Evolutionary conservation across 306 rosid species (phyloP).

Genomic region (Fragaria nilgerrensis): DNA sequence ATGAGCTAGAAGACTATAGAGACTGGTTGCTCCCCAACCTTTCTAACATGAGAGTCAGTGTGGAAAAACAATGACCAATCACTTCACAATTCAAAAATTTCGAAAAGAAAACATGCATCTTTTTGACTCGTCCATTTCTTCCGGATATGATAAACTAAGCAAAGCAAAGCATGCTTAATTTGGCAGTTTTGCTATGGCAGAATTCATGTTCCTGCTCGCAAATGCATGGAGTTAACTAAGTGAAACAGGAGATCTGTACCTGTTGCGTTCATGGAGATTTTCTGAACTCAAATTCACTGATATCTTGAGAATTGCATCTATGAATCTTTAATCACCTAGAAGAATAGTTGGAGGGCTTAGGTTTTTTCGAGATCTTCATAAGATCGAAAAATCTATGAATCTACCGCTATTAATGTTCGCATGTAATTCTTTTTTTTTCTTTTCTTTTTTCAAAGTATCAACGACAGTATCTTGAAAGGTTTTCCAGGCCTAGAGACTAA

Average conservation of each 20-base stretch:
- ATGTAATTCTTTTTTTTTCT: no score
- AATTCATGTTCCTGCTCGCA: background rate
- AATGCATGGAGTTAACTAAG: background rate
- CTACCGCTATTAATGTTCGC: no score
- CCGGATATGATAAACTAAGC: background rate
- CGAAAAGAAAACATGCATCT: background rate
- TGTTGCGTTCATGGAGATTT: background rate
- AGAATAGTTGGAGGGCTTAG: no score
- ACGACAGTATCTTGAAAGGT: fast-evolving
- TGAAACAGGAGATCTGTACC: background rate
- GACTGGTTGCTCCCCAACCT: background rate
- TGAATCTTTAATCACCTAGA: background rate
- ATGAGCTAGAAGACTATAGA: background rate
- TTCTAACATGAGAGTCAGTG: background rate
- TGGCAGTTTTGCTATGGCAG: background rate
- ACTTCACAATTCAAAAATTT: background rate
- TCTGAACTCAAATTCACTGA: background rate
- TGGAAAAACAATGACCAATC: background rate
- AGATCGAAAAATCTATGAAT: no score
- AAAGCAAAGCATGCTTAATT: background rate
- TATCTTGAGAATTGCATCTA: background rate
- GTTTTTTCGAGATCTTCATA: no score
- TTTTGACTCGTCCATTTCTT: background rate
- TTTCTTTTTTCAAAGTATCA: no score
- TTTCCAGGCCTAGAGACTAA: no score